A percentile compares a stretch with the other conserved stretches of the same genome.
These are phyloP conservation scores for Zygnema circumcarinatum DNA, from an alignment of 139 green algal genomes.

Conservation along the genomic window DNA sequence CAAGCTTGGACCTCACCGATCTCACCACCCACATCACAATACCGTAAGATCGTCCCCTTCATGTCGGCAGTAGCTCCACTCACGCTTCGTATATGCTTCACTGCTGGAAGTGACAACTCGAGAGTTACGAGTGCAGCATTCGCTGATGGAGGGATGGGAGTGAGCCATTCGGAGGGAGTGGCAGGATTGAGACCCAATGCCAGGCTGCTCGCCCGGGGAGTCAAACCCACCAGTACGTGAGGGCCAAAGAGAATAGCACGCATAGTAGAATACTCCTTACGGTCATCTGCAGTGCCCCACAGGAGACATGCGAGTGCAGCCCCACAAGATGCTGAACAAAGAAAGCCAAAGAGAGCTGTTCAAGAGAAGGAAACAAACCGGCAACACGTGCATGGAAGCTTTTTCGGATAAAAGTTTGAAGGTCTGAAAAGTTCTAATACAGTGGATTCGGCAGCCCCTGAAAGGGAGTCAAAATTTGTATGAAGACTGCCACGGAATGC, in stretches of 20 bases:
- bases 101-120: not conserved
- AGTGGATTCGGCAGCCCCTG: no score
- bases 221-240: constrained; percentile 37
- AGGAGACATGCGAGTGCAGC: not conserved
- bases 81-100: no score
- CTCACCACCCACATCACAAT: not conserved
- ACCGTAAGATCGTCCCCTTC: not conserved
- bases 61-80: not conserved
- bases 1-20: not conserved
- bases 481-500: no score
- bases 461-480: no score
- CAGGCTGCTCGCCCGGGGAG: constrained; percentile 10
- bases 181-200: constrained; percentile 25
- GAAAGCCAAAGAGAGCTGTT: no score
- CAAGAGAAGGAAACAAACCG: no score
- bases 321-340: no score
- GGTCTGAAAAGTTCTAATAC: no score
- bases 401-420: no score
- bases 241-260: constrained; percentile 50
- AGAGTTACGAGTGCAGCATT: not conserved
- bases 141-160: not conserved
- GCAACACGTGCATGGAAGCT: no score
- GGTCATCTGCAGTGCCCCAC: constrained; percentile 40
- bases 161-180: constrained; percentile 31
- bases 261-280: constrained; percentile 11